Conservation (phyloP, 2,329 filamentous ascomycete genomes). For the Pestalotiopsis sp. region DNA sequence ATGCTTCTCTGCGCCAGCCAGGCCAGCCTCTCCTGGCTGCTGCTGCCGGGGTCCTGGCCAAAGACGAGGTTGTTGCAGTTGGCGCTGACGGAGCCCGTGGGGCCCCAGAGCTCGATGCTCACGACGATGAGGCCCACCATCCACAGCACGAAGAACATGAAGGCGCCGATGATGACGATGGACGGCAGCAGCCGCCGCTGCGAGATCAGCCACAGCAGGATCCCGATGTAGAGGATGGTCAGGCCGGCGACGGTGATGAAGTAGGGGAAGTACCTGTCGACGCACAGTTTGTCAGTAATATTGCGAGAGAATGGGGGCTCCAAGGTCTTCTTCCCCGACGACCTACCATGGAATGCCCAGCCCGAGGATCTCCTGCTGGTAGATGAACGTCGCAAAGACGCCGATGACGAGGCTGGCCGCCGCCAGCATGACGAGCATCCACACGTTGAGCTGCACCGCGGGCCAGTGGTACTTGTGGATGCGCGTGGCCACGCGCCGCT, state of each 20-base stretch:
- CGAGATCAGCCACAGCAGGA: slow-evolving; percentile 65
- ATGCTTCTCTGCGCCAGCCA: slow-evolving; percentile 67
- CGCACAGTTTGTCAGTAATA: not conserved
- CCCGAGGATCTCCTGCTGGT: slow-evolving; percentile 57
- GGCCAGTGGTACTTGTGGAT: slow-evolving; percentile 70
- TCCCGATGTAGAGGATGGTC: slow-evolving; percentile 66
- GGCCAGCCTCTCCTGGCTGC: slow-evolving; percentile 56
- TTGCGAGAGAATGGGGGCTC: not conserved
- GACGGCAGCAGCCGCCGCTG: slow-evolving; percentile 62
- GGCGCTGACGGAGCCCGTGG: slow-evolving; percentile 57
- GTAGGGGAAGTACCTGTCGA: slow-evolving; percentile 67
- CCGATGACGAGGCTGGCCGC: slow-evolving; percentile 62
- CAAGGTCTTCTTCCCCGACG: slow-evolving; percentile 11
- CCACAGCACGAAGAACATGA: slow-evolving; percentile 70
- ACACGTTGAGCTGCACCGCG: slow-evolving; percentile 66
- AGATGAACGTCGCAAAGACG: slow-evolving; percentile 62
- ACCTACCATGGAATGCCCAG: slow-evolving; percentile 63
- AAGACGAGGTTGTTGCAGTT: slow-evolving; percentile 64
- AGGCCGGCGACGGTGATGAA: slow-evolving; percentile 62
- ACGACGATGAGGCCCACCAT: slow-evolving; percentile 66
- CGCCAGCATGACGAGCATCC: slow-evolving; percentile 68
- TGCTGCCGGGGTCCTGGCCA: slow-evolving; percentile 53
- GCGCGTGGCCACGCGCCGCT: slow-evolving; percentile 42
- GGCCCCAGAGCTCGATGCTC: slow-evolving; percentile 66
- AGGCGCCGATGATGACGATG: slow-evolving; percentile 65